Evolutionary conservation across 495 filamentous ascomycete genomes (phyloP).

Genomic region (Annulohypoxylon maeteangense): DNA sequence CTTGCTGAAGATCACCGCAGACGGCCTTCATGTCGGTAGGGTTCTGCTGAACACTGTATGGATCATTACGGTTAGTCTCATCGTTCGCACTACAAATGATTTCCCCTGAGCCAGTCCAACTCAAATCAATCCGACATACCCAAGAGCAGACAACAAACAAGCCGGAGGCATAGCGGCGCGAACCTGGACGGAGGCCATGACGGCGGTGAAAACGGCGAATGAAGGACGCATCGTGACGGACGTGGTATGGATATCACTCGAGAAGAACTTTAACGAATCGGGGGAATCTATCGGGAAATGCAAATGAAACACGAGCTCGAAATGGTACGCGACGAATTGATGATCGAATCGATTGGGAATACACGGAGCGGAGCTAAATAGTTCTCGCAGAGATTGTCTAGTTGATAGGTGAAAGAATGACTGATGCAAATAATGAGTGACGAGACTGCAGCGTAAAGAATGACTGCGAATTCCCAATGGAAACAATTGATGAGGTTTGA

Average conservation of each 20-base stretch:
- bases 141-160: conserved; percentile 50
- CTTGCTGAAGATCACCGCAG: conserved; percentile 45
- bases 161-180: conserved; percentile 48
- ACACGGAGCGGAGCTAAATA: neutral
- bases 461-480: conserved; percentile 39
- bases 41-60: conserved; percentile 46
- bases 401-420: conserved; percentile 18
- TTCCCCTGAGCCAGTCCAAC: neutral
- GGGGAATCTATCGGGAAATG: conserved; percentile 25
- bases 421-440: conserved; percentile 28
- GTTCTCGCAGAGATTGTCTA: conserved; percentile 21
- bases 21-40: conserved; percentile 48
- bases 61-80: neutral
- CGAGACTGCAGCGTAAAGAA: conserved; percentile 46
- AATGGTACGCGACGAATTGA: conserved; percentile 34
- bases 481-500: conserved; percentile 18
- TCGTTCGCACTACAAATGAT: neutral
- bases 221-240: conserved; percentile 48
- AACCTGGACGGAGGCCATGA: conserved; percentile 45
- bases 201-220: conserved; percentile 45
- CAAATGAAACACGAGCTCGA: conserved; percentile 30
- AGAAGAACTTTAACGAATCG: conserved; percentile 21
- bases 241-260: conserved; percentile 30
- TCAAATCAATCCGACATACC: conserved; percentile 37
- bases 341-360: conserved; percentile 30